Evolutionary conservation across 2,329 filamentous ascomycete genomes (phyloP).

Genomic region (Madurella fahalii): DNA sequence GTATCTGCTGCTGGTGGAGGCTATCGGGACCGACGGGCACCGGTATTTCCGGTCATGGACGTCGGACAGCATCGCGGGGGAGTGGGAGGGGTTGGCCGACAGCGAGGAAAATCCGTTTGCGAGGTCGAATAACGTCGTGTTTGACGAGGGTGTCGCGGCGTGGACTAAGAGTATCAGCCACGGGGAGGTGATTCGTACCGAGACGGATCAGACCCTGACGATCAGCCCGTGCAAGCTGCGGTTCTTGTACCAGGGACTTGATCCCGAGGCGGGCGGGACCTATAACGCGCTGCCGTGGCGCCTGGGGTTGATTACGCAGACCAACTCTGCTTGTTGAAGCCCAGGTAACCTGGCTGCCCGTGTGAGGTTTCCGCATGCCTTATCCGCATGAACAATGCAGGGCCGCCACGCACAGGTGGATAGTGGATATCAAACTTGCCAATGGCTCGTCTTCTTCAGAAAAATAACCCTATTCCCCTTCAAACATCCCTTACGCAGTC

Average conservation of each 20-base stretch:
- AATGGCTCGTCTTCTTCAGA: too few relatives aligned
- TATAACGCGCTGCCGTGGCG: conserved; percentile 38
- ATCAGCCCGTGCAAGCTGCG: conserved; percentile 32
- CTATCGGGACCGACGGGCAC: conserved; percentile 31
- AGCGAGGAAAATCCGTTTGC: conserved; percentile 37
- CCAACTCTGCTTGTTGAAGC: conserved; percentile 7
- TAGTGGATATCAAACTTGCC: too few relatives aligned
- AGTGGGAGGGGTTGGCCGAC: conserved; percentile 34
- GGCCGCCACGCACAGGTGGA: too few relatives aligned
- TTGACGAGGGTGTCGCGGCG: conserved; percentile 27
- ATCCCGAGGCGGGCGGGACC: conserved; percentile 27
- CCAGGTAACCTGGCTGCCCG: too few relatives aligned
- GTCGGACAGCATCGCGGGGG: conserved; percentile 29
- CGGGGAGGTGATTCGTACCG: conserved; percentile 31
- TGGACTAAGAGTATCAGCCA: conserved; percentile 37
- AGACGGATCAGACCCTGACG: conserved; percentile 36
- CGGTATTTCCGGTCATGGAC: conserved; percentile 41
- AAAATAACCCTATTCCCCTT: too few relatives aligned
- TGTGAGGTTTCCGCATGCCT: too few relatives aligned
- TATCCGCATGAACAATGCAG: too few relatives aligned
- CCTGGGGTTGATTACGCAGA: conserved; percentile 32
- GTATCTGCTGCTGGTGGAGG: conserved; percentile 39
- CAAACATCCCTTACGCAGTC: too few relatives aligned
- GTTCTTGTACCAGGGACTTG: conserved; percentile 38
- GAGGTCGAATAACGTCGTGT: conserved; percentile 35